phyloP scores from a whole-genome alignment of 192 early-diverging fungal genomes.

The Dissophora ornata region DNA sequence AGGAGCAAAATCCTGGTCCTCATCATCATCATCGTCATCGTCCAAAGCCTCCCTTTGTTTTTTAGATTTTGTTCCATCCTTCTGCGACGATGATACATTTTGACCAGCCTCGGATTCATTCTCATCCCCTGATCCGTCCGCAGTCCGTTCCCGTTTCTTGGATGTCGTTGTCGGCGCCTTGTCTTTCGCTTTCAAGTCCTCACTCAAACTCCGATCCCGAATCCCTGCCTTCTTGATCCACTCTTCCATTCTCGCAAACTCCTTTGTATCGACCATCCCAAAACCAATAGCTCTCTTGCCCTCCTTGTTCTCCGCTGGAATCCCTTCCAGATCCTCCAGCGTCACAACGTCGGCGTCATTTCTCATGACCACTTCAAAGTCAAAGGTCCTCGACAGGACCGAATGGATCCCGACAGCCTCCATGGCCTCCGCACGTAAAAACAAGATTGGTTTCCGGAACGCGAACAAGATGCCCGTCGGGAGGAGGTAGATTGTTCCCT shows the following conservation, averaged over 20 bases:
- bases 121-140: conserved; percentile 18
- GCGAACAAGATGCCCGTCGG: conserved; percentile 44
- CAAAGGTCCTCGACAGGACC: conserved; percentile 42
- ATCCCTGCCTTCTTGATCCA: conserved; percentile 52
- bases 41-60: background rate
- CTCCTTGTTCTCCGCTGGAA: conserved; percentile 19
- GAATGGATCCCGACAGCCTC: conserved; percentile 37
- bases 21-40: conserved; percentile 46
- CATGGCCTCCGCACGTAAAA: conserved; percentile 16
- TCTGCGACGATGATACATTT: background rate
- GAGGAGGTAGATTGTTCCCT: conserved; percentile 42
- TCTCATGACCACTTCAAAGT: conserved; percentile 47
- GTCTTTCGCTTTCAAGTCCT: conserved; percentile 52
- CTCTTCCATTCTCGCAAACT: conserved; percentile 43
- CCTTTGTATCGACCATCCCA: conserved; percentile 47
- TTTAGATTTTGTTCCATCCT: background rate
- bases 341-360: background rate
- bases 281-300: conserved; percentile 30
- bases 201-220: conserved; percentile 45
- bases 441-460: conserved; percentile 46
- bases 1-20: conserved; percentile 49
- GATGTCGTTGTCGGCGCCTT: conserved; percentile 4
- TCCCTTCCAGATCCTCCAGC: conserved; percentile 34
- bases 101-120: background rate
- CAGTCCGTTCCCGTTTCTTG: conserved; percentile 25